Evolutionary conservation across 2,329 filamentous ascomycete genomes (phyloP), one percentile per base, ranked within the genome.

Genomic region (Ciborinia camelliae): DNA sequence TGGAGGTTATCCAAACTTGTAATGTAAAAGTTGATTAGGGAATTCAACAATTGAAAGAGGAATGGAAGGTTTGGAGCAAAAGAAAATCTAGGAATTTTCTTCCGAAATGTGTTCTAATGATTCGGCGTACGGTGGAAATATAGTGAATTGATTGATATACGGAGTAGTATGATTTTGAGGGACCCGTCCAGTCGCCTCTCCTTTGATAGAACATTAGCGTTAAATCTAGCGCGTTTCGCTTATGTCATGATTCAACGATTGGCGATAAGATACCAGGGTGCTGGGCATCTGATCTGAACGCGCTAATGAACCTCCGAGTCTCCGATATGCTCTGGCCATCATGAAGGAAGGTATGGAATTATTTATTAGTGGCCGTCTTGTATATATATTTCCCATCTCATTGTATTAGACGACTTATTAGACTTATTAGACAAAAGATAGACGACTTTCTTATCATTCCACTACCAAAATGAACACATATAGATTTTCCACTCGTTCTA

Each of bases 401-500:
- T 52, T 32, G 18, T 47, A 23, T 47, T n/a, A n/a, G n/a, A n/a
- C n/a, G n/a, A n/a, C n/a, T n/a, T n/a, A 18, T 58, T 58, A 58
- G 28, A 58, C 28, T 47, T 6, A 23, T n/a, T n/a, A n/a, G n/a
- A n/a, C n/a, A n/a, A n/a, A n/a, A n/a, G n/a, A n/a, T 58, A 45
- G 41, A 58, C 41, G 14, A 20, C 28, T 58, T 58, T 3, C 2
- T 23, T n/a, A 10, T 8, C 28, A 15, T 15, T 5, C 28, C 28
- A 45, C 7, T 12, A 35, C 41, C 41, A 58, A 47, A 35, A 58
- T 58, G 55, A 58, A 35, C 43, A 47, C 41, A 20, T 58, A 20
- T 35, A 63, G 61, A 57, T 23, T 63, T 47, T 65, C 52, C 32
- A 70, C 53, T 68, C 65, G 63, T n/a, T 62, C 68, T 32, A 20